A percentile compares a stretch with the other conserved stretches of the same genome.
Evolutionary conservation across 768 basidiomycete species (phyloP).

Genomic region (Mycena rebaudengoi): DNA sequence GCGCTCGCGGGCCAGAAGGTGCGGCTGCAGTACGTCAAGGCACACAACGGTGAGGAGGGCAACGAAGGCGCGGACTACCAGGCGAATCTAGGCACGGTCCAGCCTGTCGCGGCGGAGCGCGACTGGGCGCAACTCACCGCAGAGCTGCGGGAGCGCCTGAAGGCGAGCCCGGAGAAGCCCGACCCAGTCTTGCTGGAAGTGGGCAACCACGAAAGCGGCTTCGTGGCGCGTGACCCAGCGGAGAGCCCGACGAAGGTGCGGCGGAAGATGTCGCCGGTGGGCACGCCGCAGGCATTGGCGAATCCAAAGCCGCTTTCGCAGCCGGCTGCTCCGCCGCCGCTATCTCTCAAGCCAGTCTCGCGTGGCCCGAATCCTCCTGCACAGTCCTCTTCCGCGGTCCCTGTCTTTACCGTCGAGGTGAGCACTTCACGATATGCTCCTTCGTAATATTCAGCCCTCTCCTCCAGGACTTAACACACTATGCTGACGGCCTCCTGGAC

Average conservation of each 20-base stretch:
- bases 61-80: constrained; percentile 88
- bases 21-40: constrained; percentile 75
- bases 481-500: constrained; percentile 47
- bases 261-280: constrained; percentile 15
- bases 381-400: not conserved
- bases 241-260: constrained; percentile 22
- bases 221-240: not conserved
- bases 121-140: constrained; percentile 62
- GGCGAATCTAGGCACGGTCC: constrained; percentile 65
- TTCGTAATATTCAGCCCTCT: not conserved
- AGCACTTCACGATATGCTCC: constrained; percentile 9
- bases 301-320: constrained; percentile 23
- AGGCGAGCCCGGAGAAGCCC: not conserved
- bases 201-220: not conserved
- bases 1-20: constrained; percentile 61
- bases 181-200: not conserved
- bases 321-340: not conserved
- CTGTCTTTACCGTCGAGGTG: not conserved
- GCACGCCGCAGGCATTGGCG: not conserved
- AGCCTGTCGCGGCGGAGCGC: constrained; percentile 53
- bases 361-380: not conserved
- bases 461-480: constrained; percentile 36
- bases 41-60: constrained; percentile 78
- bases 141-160: constrained; percentile 22
- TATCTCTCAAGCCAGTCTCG: not conserved